These are phyloP conservation scores for Crassisporium funariophilum DNA, from an alignment of 768 basidiomycete species.

Conservation along the genomic window DNA sequence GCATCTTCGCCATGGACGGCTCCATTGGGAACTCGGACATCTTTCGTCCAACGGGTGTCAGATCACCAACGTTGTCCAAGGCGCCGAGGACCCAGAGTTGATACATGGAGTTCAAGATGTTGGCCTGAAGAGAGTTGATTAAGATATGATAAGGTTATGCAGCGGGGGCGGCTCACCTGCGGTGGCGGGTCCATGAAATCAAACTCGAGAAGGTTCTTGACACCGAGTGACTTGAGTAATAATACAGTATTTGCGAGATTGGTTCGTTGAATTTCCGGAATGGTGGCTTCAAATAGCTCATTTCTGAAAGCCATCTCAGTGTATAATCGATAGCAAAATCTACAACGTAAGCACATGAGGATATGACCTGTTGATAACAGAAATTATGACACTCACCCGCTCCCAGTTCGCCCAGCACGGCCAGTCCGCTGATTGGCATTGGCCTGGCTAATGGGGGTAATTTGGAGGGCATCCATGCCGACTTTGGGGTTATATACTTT, in stretches of 20 bases:
- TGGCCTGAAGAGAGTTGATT: conserved; percentile 57
- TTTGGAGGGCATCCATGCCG: conserved; percentile 99
- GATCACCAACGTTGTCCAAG: conserved; percentile 95
- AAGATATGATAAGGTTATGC: neutral
- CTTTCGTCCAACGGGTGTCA: conserved; percentile 89
- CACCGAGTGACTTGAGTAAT: conserved; percentile 92
- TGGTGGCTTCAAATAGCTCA: conserved; percentile 93
- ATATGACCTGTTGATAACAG: neutral
- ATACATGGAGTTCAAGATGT: conserved; percentile 99
- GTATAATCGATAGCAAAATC: conserved; percentile 94
- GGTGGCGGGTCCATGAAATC: conserved; percentile 99
- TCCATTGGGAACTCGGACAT: conserved; percentile 99
- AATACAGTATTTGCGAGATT: conserved; percentile 97
- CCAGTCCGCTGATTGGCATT: conserved; percentile 97
- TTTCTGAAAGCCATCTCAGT: conserved; percentile 97
- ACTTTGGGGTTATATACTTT: conserved; percentile 99
- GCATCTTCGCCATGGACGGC: conserved; percentile 98
- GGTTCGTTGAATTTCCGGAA: conserved; percentile 98
- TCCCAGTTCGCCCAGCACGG: conserved; percentile 94
- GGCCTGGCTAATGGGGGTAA: conserved; percentile 98
- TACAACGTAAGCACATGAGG: conserved; percentile 28
- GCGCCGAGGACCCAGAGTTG: conserved; percentile 99
- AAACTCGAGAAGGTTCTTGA: conserved; percentile 96
- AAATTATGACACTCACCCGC: conserved; percentile 60
- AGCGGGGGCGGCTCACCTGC: conserved; percentile 53